Evolutionary conservation across 2,329 filamentous ascomycete genomes (phyloP), one percentile per base, ranked within the genome.

Genomic region (Xylariaceae sp.): DNA sequence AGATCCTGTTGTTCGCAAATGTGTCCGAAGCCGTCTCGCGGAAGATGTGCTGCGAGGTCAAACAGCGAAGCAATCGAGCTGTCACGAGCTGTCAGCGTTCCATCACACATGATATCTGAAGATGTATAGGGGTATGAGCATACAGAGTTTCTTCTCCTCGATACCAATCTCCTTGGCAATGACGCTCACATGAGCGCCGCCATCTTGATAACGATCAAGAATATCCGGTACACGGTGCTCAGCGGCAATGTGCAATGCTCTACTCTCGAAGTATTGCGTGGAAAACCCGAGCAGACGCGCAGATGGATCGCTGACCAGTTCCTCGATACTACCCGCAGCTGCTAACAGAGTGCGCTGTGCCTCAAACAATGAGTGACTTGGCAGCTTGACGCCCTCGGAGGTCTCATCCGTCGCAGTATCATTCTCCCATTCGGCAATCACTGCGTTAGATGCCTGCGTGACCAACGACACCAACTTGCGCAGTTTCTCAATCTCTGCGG

Each of bases 1-100:
- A 74, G n/a, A 75, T 71, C n/a, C 51, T 44, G 60, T 75, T 75
- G 55, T 76, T 75, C 39, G 69, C 66, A 61, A 74, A 75, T 4
- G 60, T 51, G 49, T 74, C 70, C 34, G 68, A 64, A 0, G 56
- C 59, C 0, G 65, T 55, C 57, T 74, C 70, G 17, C 62, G 37
- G 61, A 76, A 75, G 48, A 75, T 65, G 53, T 73, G 70, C 37
- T 69, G 71, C 6, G 74, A 75, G 58, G 68, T 71, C 8, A 75
- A 66, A 51, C 66, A 73, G 13, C 73, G 69, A 63, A 75, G 63
- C 30, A 75, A 55, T 35, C 73, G 70, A 39, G 71, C 72, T 74
- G 10, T 15, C 2, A 13, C 5, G 9, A 48, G 15, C 15, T 8
- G 45, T 48, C n/a, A 48, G 45, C n/a, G n/a, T 42, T 42, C 11